These are phyloP conservation scores for Fusarium equiseti DNA, from an alignment of 2,329 filamentous ascomycete genomes.

Conservation along the genomic window DNA sequence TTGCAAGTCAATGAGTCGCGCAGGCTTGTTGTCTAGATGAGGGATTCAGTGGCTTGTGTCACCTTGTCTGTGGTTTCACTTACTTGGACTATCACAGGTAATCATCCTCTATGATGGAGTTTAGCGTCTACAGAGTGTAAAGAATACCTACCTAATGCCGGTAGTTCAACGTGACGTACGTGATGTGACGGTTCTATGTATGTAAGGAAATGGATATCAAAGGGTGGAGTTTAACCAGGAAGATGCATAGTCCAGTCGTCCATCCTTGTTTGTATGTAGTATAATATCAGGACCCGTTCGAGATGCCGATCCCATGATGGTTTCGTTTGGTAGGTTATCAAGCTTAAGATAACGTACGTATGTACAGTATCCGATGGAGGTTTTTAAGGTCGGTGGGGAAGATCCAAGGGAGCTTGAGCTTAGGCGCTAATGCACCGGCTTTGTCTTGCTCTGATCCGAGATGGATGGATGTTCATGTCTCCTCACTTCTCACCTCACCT, in stretches of 20 bases:
- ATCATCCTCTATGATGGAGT: neutral
- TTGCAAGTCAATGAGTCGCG: neutral
- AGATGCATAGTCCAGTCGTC: neutral
- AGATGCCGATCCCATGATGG: conserved; percentile 22
- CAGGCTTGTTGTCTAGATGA: neutral
- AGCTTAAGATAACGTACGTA: neutral
- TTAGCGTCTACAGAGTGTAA: neutral
- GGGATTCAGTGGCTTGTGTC: neutral
- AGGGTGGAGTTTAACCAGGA: neutral
- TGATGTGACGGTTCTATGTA: neutral
- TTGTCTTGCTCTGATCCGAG: conserved; percentile 35
- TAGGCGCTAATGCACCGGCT: conserved; percentile 44
- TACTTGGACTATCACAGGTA: neutral
- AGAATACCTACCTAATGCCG: conserved; percentile 16
- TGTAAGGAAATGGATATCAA: neutral
- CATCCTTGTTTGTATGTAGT: neutral
- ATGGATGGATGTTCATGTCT: conserved; percentile 15
- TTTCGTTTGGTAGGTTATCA: neutral
- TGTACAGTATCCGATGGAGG: neutral
- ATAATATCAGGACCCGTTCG: neutral
- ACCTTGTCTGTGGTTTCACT: neutral
- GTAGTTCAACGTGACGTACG: conserved; percentile 26
- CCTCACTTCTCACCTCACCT: conserved; percentile 28
- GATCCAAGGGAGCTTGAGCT: conserved; percentile 22
- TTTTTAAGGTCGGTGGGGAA: conserved; percentile 25